Conservation (phyloP, 1,284 basidiomycete species). For the Coniferiporia sulphurascens region DNA sequence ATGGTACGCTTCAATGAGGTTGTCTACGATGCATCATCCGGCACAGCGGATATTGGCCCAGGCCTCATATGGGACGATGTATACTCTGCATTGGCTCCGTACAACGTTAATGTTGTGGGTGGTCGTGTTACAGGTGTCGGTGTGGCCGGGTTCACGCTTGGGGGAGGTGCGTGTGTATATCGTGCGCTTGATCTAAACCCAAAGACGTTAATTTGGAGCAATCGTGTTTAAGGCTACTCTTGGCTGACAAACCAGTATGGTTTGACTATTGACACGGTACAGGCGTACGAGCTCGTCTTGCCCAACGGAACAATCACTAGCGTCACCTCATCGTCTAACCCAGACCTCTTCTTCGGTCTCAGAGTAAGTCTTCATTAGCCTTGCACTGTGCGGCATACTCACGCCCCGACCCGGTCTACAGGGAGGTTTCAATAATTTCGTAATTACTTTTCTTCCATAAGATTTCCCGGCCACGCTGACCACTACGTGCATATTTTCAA, state of each 20-base stretch:
- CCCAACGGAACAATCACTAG: constrained; percentile 39
- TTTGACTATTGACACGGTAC: constrained; percentile 45
- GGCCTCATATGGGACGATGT: constrained; percentile 57
- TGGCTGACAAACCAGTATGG: constrained; percentile 49
- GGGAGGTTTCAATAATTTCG: constrained; percentile 61
- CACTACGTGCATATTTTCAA: neutral
- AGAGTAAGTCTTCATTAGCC: constrained; percentile 28
- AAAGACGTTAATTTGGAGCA: neutral
- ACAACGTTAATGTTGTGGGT: constrained; percentile 46
- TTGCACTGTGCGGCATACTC: neutral
- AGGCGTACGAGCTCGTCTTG: constrained; percentile 42
- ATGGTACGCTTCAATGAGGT: constrained; percentile 48
- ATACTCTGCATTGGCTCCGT: constrained; percentile 41
- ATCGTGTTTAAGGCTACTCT: constrained; percentile 42
- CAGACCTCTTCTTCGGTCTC: constrained; percentile 44
- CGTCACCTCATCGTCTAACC: constrained; percentile 34
- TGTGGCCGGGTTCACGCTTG: constrained; percentile 49
- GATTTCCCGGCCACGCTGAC: too few species aligned
- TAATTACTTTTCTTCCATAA: constrained; percentile 24
- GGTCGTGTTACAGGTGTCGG: constrained; percentile 51
- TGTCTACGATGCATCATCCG: constrained; percentile 33
- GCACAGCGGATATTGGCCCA: constrained; percentile 43
- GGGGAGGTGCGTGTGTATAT: constrained; percentile 41
- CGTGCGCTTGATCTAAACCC: constrained; percentile 6
- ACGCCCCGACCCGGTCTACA: constrained; percentile 21